A percentile compares a stretch with the other conserved stretches of the same genome.
phyloP scores from a whole-genome alignment of 805 yeast genomes.

The Candida coleopterorum region DNA sequence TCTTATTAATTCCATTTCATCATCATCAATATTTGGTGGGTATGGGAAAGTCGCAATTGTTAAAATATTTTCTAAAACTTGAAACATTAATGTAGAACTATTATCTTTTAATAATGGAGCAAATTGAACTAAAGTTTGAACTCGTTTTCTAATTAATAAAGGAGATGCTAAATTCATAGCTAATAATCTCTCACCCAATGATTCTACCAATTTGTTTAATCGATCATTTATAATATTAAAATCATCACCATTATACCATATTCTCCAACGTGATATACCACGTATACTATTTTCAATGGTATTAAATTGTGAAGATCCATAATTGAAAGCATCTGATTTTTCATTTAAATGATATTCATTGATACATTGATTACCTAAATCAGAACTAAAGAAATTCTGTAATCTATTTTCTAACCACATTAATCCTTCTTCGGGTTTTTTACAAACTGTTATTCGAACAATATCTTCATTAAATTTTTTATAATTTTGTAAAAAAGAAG shows the following conservation, averaged over 20 bases:
- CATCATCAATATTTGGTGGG: constrained; percentile 64
- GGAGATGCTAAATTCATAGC: constrained; percentile 78
- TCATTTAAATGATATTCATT: constrained; percentile 51
- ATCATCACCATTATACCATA: constrained; percentile 70
- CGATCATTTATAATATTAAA: constrained; percentile 50
- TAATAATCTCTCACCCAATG: constrained; percentile 67
- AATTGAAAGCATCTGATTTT: constrained; percentile 60
- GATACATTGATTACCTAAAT: constrained; percentile 61
- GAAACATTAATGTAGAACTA: constrained; percentile 62
- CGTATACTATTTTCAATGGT: constrained; percentile 86
- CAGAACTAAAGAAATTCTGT: constrained; percentile 66
- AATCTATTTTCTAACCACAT: constrained; percentile 76
- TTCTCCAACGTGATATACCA: constrained; percentile 92
- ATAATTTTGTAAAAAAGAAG: constrained; percentile 72
- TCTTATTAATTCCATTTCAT: constrained; percentile 71
- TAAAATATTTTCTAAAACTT: constrained; percentile 78
- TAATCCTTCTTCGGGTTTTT: constrained; percentile 75
- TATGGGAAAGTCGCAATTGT: constrained; percentile 79
- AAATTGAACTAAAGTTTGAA: constrained; percentile 90
- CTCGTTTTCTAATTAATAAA: constrained; percentile 71
- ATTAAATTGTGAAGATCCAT: constrained; percentile 77
- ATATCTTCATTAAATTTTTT: constrained; percentile 85
- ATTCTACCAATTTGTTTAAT: constrained; percentile 54
- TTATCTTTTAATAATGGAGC: constrained; percentile 83
- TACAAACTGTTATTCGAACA: constrained; percentile 81